These are phyloP conservation scores for Penicillium mononematosum DNA, from an alignment of 495 filamentous ascomycete genomes.

Conservation along the genomic window DNA sequence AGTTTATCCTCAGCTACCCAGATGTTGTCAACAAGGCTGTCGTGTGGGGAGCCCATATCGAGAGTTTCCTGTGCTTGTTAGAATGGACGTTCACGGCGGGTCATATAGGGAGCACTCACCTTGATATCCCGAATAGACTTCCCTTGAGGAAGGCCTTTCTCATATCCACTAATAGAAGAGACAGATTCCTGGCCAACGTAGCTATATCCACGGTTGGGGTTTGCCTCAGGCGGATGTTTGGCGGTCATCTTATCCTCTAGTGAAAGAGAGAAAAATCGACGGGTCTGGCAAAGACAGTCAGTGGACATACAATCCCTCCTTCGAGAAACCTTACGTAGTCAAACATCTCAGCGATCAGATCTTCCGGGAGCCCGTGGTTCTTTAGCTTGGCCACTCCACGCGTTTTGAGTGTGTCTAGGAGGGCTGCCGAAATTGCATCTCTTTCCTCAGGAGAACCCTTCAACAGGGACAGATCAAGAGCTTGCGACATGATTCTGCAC, in stretches of 20 bases:
- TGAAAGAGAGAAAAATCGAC: slow-evolving; percentile 43
- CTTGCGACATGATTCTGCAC: slow-evolving; percentile 16
- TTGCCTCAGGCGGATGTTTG: slow-evolving; percentile 53
- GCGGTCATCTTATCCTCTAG: slow-evolving; percentile 47
- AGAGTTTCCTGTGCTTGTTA: slow-evolving; percentile 53
- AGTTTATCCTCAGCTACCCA: slow-evolving; percentile 57
- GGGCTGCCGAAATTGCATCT: slow-evolving; percentile 10
- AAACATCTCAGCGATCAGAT: slow-evolving; percentile 26
- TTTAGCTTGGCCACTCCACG: slow-evolving; percentile 26
- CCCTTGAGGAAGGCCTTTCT: slow-evolving; percentile 31
- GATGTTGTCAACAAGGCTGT: slow-evolving; percentile 49
- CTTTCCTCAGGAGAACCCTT: slow-evolving; percentile 27
- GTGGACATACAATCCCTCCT: neutral
- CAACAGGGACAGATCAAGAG: slow-evolving; percentile 24
- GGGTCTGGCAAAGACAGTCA: slow-evolving; percentile 7
- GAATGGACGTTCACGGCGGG: neutral
- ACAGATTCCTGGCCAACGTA: slow-evolving; percentile 53
- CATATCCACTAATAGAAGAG: slow-evolving; percentile 52
- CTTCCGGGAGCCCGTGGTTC: slow-evolving; percentile 29
- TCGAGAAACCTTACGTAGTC: slow-evolving; percentile 17
- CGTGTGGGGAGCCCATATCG: slow-evolving; percentile 56
- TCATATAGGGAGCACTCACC: slow-evolving; percentile 6
- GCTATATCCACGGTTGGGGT: slow-evolving; percentile 57
- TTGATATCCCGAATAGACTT: slow-evolving; percentile 30
- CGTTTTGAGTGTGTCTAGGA: slow-evolving; percentile 24